These are phyloP conservation scores for Leptosphaerulina australis DNA, from an alignment of 2,329 filamentous ascomycete species.

Conservation along the genomic window DNA sequence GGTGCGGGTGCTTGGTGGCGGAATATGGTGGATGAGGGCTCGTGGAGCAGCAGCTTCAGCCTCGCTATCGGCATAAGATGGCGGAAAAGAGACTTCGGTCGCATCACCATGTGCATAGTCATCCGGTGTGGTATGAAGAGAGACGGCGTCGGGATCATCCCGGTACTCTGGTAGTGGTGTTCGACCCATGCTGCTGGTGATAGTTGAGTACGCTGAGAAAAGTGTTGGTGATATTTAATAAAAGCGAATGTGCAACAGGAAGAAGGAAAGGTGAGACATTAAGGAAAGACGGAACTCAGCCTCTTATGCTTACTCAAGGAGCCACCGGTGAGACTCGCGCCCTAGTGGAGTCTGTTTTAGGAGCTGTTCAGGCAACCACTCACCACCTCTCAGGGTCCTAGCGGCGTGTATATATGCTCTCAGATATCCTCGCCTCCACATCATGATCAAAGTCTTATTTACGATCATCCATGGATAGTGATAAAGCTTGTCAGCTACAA, in stretches of 20 bases:
- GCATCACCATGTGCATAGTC: constrained; percentile 48
- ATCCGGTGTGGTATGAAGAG: constrained; percentile 48
- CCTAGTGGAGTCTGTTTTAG: constrained; percentile 26
- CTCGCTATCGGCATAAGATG: constrained; percentile 47
- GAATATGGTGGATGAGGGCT: constrained; percentile 33
- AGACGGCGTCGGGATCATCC: constrained; percentile 49
- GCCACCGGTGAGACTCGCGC: constrained; percentile 28
- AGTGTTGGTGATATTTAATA: background rate
- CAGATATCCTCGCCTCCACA: background rate
- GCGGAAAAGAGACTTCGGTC: constrained; percentile 41
- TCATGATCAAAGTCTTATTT: background rate
- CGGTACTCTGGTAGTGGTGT: constrained; percentile 35
- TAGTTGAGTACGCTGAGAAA: background rate
- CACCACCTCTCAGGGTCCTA: constrained; percentile 20
- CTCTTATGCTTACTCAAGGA: constrained; percentile 20
- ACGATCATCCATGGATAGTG: too few relatives aligned
- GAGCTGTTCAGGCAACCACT: constrained; percentile 35
- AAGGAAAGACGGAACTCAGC: constrained; percentile 5
- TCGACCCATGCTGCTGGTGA: constrained; percentile 39
- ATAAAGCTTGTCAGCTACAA: background rate
- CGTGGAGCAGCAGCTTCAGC: constrained; percentile 20
- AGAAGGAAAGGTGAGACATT: background rate
- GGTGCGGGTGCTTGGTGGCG: constrained; percentile 35
- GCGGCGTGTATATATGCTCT: constrained; percentile 8
- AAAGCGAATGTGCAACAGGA: background rate